These are phyloP conservation scores for Hericium rajendrae DNA, from an alignment of 768 basidiomycete species.

Conservation along the genomic window DNA sequence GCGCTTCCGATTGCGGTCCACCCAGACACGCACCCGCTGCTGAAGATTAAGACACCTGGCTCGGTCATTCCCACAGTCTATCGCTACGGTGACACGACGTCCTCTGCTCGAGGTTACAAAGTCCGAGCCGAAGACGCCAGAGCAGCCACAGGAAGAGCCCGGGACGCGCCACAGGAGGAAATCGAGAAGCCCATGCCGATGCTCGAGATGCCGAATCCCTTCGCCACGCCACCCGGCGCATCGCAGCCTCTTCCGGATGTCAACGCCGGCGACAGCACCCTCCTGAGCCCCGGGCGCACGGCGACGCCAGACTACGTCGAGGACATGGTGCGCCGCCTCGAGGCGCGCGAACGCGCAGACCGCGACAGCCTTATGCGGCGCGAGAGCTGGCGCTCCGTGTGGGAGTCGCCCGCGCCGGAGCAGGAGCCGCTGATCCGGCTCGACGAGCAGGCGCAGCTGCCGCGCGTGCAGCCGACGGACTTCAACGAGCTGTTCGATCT, in stretches of 20 bases:
- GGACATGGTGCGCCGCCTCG: neutral
- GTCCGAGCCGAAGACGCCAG: neutral
- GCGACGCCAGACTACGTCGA: neutral
- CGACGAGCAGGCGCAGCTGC: slow-evolving; percentile 3
- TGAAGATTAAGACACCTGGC: slow-evolving; percentile 58
- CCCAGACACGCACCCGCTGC: slow-evolving; percentile 56
- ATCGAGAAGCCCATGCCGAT: neutral
- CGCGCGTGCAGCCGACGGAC: slow-evolving; percentile 12
- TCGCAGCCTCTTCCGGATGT: neutral
- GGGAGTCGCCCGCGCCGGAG: no score
- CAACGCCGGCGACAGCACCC: neutral
- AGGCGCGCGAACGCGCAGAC: neutral
- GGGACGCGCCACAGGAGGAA: neutral
- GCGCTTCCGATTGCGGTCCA: slow-evolving; percentile 72
- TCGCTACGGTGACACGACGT: slow-evolving; percentile 16
- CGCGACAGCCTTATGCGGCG: no score
- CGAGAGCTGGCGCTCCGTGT: no score
- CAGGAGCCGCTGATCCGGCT: neutral
- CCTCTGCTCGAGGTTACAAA: neutral
- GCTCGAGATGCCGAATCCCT: neutral
- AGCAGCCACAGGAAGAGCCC: neutral
- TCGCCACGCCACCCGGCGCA: neutral
- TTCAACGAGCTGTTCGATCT: slow-evolving; percentile 15
- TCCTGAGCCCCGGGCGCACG: neutral
- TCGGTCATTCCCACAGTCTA: slow-evolving; percentile 36